Evolutionary conservation across 2,329 filamentous ascomycete genomes (phyloP).

Genomic region (Aquanectria penicillioides): DNA sequence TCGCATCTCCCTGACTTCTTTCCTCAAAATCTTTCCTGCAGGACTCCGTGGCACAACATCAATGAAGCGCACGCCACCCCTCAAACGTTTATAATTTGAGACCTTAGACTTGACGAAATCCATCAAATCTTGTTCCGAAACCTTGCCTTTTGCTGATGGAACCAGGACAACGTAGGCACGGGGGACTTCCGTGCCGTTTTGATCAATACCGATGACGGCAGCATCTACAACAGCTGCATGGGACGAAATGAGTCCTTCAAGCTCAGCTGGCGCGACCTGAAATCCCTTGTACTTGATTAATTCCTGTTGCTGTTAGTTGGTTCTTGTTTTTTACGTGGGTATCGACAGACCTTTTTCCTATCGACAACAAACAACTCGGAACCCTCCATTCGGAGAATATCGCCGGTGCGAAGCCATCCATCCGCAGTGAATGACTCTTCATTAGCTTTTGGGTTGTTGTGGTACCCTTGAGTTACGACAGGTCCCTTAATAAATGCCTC

Average conservation of each 20-base stretch:
- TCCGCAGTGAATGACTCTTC: constrained; percentile 62
- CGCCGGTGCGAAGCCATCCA: constrained; percentile 82
- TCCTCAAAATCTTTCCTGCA: constrained; percentile 58
- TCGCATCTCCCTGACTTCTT: constrained; percentile 49
- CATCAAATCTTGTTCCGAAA: constrained; percentile 40
- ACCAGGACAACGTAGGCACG: constrained; percentile 51
- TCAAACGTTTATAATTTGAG: constrained; percentile 71
- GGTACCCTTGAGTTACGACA: constrained; percentile 77
- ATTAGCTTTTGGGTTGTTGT: constrained; percentile 74
- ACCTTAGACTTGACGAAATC: constrained; percentile 41
- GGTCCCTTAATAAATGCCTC: constrained; percentile 77
- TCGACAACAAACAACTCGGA: constrained; percentile 83
- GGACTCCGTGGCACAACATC: constrained; percentile 75
- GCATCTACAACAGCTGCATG: constrained; percentile 62
- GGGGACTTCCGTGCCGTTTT: constrained; percentile 57
- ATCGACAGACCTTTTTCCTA: constrained; percentile 69
- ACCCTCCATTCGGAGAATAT: constrained; percentile 77
- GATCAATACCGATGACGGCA: constrained; percentile 69
- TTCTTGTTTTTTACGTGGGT: neutral
- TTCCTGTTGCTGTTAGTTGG: constrained; percentile 55
- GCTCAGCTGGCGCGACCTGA: constrained; percentile 74
- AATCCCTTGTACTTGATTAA: constrained; percentile 67
- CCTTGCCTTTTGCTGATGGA: constrained; percentile 32
- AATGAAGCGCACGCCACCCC: constrained; percentile 74
- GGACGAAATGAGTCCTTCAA: constrained; percentile 59